Evolutionary conservation across 2,329 filamentous ascomycete species (phyloP).

Genomic region (Trichoderma hamatum): DNA sequence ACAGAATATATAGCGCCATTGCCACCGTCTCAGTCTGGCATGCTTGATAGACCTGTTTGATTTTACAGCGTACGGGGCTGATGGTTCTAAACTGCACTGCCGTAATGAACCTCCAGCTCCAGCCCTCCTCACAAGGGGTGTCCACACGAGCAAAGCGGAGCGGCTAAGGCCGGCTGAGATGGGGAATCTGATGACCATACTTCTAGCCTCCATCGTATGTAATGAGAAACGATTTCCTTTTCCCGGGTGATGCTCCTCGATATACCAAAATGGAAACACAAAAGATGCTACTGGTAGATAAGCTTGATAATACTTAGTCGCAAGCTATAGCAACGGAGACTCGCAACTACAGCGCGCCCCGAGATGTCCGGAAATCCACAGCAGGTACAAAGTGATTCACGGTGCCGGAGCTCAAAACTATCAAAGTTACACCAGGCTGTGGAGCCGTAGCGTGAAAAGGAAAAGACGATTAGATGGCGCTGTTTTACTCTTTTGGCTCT

Average conservation of each 20-base stretch:
- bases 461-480: not conserved
- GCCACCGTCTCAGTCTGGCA: not conserved
- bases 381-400: not conserved
- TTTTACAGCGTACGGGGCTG: not conserved
- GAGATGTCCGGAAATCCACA: constrained; percentile 3
- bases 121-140: not conserved
- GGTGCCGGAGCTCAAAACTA: not conserved
- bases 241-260: not conserved
- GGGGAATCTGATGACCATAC: constrained; percentile 12
- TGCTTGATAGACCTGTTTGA: not conserved
- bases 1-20: not conserved
- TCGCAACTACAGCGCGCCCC: not conserved
- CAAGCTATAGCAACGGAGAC: not conserved
- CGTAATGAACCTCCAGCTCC: not conserved
- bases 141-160: not conserved
- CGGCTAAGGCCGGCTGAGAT: constrained; percentile 20
- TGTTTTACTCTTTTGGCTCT: not conserved
- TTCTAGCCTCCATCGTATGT: not conserved
- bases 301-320: not conserved
- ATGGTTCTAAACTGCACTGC: not conserved
- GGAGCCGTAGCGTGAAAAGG: constrained; percentile 8
- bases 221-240: not conserved
- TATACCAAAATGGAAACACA: not conserved
- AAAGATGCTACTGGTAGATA: not conserved
- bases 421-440: not conserved